Conservation (phyloP, 805 yeast species). For the Saccharomyces mikatae region DNA sequence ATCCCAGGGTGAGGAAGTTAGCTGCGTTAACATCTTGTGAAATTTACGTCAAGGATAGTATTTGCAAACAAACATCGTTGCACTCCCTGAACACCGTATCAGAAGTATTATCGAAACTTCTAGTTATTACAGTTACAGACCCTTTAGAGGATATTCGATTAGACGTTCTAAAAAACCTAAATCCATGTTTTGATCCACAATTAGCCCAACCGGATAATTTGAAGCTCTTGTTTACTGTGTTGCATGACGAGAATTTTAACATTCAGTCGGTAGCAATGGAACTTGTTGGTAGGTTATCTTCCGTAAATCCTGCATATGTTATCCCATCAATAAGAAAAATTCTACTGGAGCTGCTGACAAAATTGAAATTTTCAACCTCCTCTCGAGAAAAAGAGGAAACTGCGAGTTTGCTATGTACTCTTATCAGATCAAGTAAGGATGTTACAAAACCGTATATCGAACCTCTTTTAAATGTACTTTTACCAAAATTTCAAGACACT, state of each 20-base stretch:
- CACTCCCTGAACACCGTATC: conserved; percentile 73
- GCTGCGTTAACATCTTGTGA: conserved; percentile 77
- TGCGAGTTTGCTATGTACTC: conserved; percentile 59
- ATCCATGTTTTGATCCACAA: conserved; percentile 76
- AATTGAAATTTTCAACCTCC: conserved; percentile 69
- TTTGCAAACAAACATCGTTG: conserved; percentile 72
- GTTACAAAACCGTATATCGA: conserved; percentile 80
- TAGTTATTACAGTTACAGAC: conserved; percentile 81
- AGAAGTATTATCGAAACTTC: conserved; percentile 68
- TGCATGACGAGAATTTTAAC: conserved; percentile 79
- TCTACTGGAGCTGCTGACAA: conserved; percentile 72
- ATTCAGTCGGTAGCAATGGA: conserved; percentile 68
- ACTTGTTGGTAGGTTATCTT: conserved; percentile 72
- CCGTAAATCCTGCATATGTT: conserved; percentile 86
- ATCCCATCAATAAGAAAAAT: conserved; percentile 84
- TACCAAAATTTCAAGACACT: conserved; percentile 63
- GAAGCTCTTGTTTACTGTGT: conserved; percentile 68
- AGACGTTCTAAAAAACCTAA: conserved; percentile 63
- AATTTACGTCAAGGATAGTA: conserved; percentile 67
- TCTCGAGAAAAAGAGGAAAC: conserved; percentile 75
- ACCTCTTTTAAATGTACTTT: conserved; percentile 75
- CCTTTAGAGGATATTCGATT: conserved; percentile 73
- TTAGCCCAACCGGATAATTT: conserved; percentile 87
- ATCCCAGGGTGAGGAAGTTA: conserved; percentile 64
- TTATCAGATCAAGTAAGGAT: conserved; percentile 69